Evolutionary conservation across 2,329 filamentous ascomycete species (phyloP).

Genomic region (Aspergillus ruber): DNA sequence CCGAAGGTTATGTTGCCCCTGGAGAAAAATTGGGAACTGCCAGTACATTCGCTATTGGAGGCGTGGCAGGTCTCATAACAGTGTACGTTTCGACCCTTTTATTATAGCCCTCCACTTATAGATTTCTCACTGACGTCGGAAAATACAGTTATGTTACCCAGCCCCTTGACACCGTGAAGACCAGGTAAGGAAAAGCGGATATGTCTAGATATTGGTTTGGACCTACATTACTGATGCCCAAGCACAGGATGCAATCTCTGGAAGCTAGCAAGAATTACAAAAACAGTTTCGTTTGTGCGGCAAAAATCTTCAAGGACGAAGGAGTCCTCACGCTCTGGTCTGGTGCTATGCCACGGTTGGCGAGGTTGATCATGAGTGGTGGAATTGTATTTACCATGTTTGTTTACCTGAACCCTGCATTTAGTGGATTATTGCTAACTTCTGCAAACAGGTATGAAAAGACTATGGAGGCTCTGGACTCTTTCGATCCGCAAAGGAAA

Average conservation of each 20-base stretch:
- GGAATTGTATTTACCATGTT: constrained; percentile 96
- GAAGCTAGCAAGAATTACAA: constrained; percentile 75
- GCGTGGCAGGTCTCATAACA: constrained; percentile 81
- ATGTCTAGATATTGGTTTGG: neutral
- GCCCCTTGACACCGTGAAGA: constrained; percentile 90
- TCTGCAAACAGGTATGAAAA: constrained; percentile 66
- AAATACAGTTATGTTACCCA: constrained; percentile 48
- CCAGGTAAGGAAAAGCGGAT: constrained; percentile 42
- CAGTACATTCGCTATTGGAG: constrained; percentile 87
- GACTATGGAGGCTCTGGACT: constrained; percentile 80
- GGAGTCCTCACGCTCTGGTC: constrained; percentile 90
- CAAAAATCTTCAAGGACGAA: constrained; percentile 79
- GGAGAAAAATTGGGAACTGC: constrained; percentile 88
- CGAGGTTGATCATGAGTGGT: constrained; percentile 78
- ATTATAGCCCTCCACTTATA: neutral
- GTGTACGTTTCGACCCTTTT: constrained; percentile 49
- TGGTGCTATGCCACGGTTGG: constrained; percentile 79
- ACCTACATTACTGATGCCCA: constrained; percentile 7
- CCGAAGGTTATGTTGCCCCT: constrained; percentile 83
- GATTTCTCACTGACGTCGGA: neutral
- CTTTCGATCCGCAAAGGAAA: constrained; percentile 71
- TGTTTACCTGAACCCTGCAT: constrained; percentile 17
- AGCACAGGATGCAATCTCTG: constrained; percentile 80
- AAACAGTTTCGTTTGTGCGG: constrained; percentile 78
- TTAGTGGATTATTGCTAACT: constrained; percentile 6